Evolutionary conservation across 2,329 filamentous ascomycete genomes (phyloP).

Genomic region (Hymenoscyphus albidus): DNA sequence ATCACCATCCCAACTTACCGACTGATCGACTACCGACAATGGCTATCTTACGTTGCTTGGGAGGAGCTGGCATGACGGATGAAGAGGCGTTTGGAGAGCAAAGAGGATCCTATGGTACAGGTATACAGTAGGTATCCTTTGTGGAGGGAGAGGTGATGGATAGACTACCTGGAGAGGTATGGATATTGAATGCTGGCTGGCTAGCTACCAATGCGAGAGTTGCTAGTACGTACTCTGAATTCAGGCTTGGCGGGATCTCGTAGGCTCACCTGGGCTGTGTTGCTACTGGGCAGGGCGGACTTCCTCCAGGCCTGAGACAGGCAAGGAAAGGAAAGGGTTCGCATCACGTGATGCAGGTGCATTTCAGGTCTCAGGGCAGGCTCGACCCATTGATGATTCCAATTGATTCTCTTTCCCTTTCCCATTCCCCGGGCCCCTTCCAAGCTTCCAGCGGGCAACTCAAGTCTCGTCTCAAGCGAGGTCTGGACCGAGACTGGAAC

Average conservation of each 20-base stretch:
- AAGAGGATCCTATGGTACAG: not conserved
- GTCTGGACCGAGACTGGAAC: no score
- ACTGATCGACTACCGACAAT: slow-evolving; percentile 94
- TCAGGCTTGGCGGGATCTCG: not conserved
- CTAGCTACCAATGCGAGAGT: not conserved
- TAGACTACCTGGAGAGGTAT: no score
- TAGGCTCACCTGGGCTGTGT: not conserved
- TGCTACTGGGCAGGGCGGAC: no score
- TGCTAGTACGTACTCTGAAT: not conserved
- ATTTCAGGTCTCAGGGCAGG: no score
- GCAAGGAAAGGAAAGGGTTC: no score
- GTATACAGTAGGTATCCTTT: not conserved
- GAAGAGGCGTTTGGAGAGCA: not conserved
- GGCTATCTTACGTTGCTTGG: slow-evolving; percentile 91
- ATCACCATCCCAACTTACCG: slow-evolving; percentile 50
- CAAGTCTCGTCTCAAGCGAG: no score
- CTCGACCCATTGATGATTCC: no score
- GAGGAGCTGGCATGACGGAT: slow-evolving; percentile 27
- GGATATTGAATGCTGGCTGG: not conserved
- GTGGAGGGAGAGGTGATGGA: not conserved
- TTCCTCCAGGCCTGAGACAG: no score
- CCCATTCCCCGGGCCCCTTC: no score
- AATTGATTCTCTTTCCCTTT: no score
- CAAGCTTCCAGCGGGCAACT: no score
- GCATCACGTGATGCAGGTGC: no score